These are phyloP conservation scores for Naganishia randhawae DNA, from an alignment of 768 basidiomycete genomes.

Conservation along the genomic window DNA sequence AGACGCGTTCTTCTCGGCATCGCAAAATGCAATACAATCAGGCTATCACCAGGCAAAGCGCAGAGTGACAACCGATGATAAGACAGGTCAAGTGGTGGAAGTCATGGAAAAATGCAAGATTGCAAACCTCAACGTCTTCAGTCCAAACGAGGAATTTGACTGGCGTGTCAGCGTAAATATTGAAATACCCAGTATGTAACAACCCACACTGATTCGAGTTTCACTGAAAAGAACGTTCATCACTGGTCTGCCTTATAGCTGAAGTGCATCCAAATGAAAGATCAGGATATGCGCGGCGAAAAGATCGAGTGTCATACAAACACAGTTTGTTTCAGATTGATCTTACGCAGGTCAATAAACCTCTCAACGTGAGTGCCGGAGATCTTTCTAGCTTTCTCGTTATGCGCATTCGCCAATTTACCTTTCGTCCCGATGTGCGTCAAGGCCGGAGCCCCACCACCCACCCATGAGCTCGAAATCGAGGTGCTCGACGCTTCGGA, in stretches of 20 bases:
- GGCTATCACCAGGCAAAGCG: conserved; percentile 57
- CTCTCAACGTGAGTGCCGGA: conserved; percentile 52
- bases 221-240: too few relatives aligned
- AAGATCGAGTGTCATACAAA: conserved; percentile 86
- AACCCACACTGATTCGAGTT: neutral
- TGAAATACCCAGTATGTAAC: conserved; percentile 79
- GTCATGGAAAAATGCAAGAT: conserved; percentile 75
- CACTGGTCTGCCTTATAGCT: conserved; percentile 28
- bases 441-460: conserved; percentile 55
- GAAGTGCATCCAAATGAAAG: conserved; percentile 34
- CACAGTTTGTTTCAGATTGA: conserved; percentile 93
- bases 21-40: conserved; percentile 50
- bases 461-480: conserved; percentile 82
- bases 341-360: conserved; percentile 73
- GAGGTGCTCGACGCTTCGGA: conserved; percentile 66
- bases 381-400: neutral
- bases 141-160: conserved; percentile 76
- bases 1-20: conserved; percentile 66
- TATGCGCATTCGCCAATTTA: conserved; percentile 18
- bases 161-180: conserved; percentile 89
- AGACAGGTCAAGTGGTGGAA: conserved; percentile 64
- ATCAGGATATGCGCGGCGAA: conserved; percentile 55
- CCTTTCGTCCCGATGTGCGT: neutral
- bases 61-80: conserved; percentile 79
- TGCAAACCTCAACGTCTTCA: conserved; percentile 80